A percentile compares a stretch with the other conserved stretches of the same genome.
phyloP scores from a whole-genome alignment of 1,284 basidiomycete species.

The Irpex lacteus region DNA sequence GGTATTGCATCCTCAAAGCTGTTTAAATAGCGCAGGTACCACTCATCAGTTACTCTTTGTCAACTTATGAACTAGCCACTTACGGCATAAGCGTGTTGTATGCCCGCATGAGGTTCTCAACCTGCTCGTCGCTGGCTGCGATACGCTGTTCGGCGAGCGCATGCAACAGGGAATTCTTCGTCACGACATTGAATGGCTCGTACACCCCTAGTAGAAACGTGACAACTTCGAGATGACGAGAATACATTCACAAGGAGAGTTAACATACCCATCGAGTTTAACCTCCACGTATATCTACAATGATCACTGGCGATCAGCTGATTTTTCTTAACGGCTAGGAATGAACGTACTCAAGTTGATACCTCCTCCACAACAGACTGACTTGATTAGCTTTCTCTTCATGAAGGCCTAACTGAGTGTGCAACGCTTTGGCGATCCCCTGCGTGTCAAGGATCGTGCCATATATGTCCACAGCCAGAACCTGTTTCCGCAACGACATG shows the following conservation, averaged over 20 bases:
- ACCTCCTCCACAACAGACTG: conserved; percentile 25
- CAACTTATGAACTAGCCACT: background rate
- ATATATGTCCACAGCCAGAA: conserved; percentile 32
- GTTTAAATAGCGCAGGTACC: background rate
- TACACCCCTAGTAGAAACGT: conserved; percentile 21
- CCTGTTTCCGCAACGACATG: background rate
- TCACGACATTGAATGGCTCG: conserved; percentile 30
- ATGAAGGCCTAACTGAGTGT: conserved; percentile 14
- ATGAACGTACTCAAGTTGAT: conserved; percentile 31
- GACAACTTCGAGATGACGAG: background rate
- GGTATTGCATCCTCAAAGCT: conserved; percentile 26
- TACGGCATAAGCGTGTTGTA: conserved; percentile 27
- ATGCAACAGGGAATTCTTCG: conserved; percentile 26
- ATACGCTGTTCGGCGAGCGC: conserved; percentile 24
- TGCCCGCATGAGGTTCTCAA: conserved; percentile 22
- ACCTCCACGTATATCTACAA: conserved; percentile 31
- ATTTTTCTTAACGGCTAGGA: background rate
- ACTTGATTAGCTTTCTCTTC: conserved; percentile 20
- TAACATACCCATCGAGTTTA: conserved; percentile 31
- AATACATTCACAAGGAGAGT: background rate
- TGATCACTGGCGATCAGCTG: background rate
- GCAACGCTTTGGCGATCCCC: conserved; percentile 20
- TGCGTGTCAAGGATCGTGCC: conserved; percentile 32
- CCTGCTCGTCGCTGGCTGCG: conserved; percentile 11
- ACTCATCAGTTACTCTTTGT: background rate